Base-by-base conservation (phyloP, 1,284 basidiomycete genomes). In the Mycena citricolor region DNA sequence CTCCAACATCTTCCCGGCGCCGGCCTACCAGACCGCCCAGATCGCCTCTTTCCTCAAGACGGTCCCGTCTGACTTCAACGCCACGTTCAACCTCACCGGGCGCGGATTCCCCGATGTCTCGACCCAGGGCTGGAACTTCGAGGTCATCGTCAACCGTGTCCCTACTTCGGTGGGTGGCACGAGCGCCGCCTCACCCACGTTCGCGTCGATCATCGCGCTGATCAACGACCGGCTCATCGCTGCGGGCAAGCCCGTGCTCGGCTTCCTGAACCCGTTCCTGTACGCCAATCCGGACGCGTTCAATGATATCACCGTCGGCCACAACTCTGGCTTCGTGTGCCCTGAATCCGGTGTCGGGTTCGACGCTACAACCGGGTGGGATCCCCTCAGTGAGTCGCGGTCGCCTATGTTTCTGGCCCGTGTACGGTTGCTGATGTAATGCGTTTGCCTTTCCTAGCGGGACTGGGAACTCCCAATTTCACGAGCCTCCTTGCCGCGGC, bases 1-100 rank as follows among this genome's bases (percentile, higher is more conserved):
- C 63, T 29, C 29, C n/a, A 42, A 47, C 22, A 35, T 31, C 8
- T 44, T 16, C 35, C 52, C 36, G 23, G 42, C 33, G 36, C 43
- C 49, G 2, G 3, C 29, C 16, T 51, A 42, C 33, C 49, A 51
- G 21, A 26, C 23, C 5, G 10, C 40, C 5, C 5, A 23, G 19
- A 32, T 42, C 7, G 34, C 39, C 14, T 4, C 29, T 3, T 51
- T 28, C 40, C 39, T 51, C 19, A 14, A 8, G 13, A 22, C 30
- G n/a, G 23, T 46, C 19, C 39, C 43, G 4, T 17, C 8, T 7
- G 30, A 37, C 32, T 42, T 45, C 39, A 17, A 26, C 34, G 49
- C 44, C 14, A 38, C 21, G 21, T 51, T 39, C 44, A 46, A 46
- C 44, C 3, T 7, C 16, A 39, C 29, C 22, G 44, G 49, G 14